phyloP scores from a whole-genome alignment of 352 stramenopile species.

The Pythium rishiriense region DNA sequence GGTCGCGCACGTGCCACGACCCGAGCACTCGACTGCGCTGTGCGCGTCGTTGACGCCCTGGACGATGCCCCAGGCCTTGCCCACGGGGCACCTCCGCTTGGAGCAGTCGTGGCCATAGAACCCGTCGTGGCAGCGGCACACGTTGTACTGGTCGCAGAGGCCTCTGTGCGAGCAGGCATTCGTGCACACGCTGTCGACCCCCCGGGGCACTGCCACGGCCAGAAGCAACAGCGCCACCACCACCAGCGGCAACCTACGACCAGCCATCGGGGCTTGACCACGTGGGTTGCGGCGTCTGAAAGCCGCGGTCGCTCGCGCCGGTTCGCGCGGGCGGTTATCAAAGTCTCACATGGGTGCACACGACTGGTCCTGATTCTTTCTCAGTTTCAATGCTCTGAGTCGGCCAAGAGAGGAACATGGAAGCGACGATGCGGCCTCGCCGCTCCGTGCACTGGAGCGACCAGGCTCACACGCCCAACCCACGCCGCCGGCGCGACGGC shows the following conservation, averaged over 20 bases:
- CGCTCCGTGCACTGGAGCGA: constrained; percentile 5
- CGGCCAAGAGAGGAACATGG: not conserved
- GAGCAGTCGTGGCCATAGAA: constrained; percentile 75
- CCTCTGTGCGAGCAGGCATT: constrained; percentile 63
- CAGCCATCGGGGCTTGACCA: no score
- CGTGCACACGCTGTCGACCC: constrained; percentile 38
- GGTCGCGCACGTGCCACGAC: constrained; percentile 69
- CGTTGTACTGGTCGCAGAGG: constrained; percentile 52
- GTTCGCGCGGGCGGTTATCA: no score
- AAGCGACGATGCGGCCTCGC: not conserved
- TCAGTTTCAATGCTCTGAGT: not conserved
- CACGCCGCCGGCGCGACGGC: not conserved
- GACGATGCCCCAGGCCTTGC: constrained; percentile 59
- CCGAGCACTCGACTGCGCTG: constrained; percentile 49
- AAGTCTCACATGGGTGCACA: not conserved
- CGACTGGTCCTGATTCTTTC: no score
- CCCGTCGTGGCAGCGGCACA: constrained; percentile 53
- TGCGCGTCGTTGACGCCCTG: constrained; percentile 48
- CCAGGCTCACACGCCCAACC: not conserved
- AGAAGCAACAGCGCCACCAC: constrained; percentile 7
- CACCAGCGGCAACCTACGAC: no score
- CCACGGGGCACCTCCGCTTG: constrained; percentile 41
- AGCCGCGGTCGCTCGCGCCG: no score
- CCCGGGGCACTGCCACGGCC: not conserved
- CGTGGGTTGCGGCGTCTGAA: no score